phyloP scores from a whole-genome alignment of 352 stramenopile species.

The Globisporangium perplexum region DNA sequence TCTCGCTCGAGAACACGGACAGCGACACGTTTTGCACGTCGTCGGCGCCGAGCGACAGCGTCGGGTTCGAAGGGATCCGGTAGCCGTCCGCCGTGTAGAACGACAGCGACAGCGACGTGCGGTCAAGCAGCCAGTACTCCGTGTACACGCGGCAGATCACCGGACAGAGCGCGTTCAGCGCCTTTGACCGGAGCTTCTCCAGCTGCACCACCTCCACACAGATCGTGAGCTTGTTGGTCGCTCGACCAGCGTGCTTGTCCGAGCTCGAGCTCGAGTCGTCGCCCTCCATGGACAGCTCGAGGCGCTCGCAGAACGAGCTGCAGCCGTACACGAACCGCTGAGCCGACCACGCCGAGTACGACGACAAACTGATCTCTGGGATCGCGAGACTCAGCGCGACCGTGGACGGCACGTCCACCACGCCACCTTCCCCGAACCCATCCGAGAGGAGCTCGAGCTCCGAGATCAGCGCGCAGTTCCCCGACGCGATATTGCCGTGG shows the following conservation, averaged over 20 bases:
- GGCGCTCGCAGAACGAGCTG: conserved; percentile 50
- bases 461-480: conserved; percentile 46
- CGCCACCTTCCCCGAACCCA: conserved; percentile 22
- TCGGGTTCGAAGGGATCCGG: conserved; percentile 35
- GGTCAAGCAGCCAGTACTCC: conserved; percentile 85
- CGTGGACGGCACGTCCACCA: conserved; percentile 44
- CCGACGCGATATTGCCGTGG: conserved; percentile 46
- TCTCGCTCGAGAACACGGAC: conserved; percentile 66
- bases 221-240: conserved; percentile 52
- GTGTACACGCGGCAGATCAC: conserved; percentile 68
- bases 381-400: conserved; percentile 72
- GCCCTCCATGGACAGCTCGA: conserved; percentile 55
- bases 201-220: conserved; percentile 51
- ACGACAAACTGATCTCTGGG: conserved; percentile 45
- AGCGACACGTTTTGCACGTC: conserved; percentile 33
- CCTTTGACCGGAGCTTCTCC: conserved; percentile 36
- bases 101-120: conserved; percentile 59
- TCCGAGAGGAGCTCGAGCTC: conserved; percentile 68
- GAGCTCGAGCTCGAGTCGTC: conserved; percentile 22
- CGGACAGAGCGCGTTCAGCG: conserved; percentile 44
- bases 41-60: conserved; percentile 22
- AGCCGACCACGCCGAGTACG: conserved; percentile 51
- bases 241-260: conserved; percentile 14
- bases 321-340: conserved; percentile 68
- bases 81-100: conserved; percentile 68